A percentile compares a stretch with the other conserved stretches of the same genome.
Evolutionary conservation across 1,284 basidiomycete species (phyloP).

Genomic region (Cutaneotrichosporon cavernicola): DNA sequence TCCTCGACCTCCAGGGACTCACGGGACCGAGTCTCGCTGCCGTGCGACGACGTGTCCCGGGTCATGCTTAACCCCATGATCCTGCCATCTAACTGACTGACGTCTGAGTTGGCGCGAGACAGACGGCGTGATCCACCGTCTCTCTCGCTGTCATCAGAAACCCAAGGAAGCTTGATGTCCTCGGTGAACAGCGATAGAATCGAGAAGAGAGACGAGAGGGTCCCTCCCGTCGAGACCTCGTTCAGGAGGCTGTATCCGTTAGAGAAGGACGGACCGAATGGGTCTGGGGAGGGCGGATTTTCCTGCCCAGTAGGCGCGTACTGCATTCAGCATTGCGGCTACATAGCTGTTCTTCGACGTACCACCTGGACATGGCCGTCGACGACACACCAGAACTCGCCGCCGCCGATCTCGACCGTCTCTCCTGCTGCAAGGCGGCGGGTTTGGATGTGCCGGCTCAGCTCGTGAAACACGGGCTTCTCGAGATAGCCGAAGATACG

Average conservation of each 20-base stretch:
- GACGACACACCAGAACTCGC: conserved; percentile 92
- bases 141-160: conserved; percentile 41
- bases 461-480: conserved; percentile 93
- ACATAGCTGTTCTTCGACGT: conserved; percentile 16
- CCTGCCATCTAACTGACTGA: conserved; percentile 45
- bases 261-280: conserved; percentile 54
- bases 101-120: conserved; percentile 48
- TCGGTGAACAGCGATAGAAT: conserved; percentile 96
- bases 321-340: conserved; percentile 24
- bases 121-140: conserved; percentile 15
- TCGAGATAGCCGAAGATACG: conserved; percentile 93
- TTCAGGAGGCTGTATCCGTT: conserved; percentile 92
- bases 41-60: not conserved
- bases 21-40: not conserved
- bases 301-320: conserved; percentile 60
- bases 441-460: conserved; percentile 88
- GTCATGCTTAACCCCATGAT: conserved; percentile 20
- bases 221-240: conserved; percentile 91
- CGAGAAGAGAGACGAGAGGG: conserved; percentile 90
- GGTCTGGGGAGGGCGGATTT: conserved; percentile 32
- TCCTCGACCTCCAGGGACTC: not conserved
- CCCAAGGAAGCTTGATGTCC: conserved; percentile 88
- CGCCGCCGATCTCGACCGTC: conserved; percentile 81
- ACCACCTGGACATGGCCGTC: conserved; percentile 67
- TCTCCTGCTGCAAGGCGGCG: conserved; percentile 79